Conservation (phyloP, 2,329 filamentous ascomycete species). For the Apiospora marii region DNA sequence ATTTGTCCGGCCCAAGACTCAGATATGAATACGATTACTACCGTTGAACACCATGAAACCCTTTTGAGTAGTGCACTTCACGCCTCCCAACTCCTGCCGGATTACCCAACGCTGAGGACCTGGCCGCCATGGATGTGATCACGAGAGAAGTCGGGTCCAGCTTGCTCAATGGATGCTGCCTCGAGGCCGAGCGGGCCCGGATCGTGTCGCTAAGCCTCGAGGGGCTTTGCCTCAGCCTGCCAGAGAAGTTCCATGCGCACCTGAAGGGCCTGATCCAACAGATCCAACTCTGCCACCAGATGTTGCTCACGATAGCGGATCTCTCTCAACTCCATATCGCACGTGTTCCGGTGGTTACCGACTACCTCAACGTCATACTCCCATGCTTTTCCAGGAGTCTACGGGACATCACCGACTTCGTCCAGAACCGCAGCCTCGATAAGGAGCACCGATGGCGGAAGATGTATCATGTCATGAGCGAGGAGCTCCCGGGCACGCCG, state of each 20-base stretch:
- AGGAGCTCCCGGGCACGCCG: slow-evolving; percentile 58
- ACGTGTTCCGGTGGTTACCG: slow-evolving; percentile 58
- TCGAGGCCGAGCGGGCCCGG: slow-evolving; percentile 62
- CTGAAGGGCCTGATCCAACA: slow-evolving; percentile 57
- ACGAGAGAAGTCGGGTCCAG: slow-evolving; percentile 34
- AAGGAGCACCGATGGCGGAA: slow-evolving; percentile 62
- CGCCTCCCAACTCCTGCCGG: slow-evolving; percentile 8
- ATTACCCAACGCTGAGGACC: slow-evolving; percentile 32
- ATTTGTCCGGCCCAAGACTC: background rate
- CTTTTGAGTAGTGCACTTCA: slow-evolving; percentile 18
- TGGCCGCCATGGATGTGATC: slow-evolving; percentile 28
- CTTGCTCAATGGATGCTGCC: slow-evolving; percentile 60
- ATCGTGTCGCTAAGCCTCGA: slow-evolving; percentile 56
- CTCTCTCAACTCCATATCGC: slow-evolving; percentile 59
- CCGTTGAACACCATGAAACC: slow-evolving; percentile 32
- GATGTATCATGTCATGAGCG: slow-evolving; percentile 64
- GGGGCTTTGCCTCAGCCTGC: slow-evolving; percentile 54
- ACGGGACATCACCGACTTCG: slow-evolving; percentile 59
- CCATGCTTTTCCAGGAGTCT: slow-evolving; percentile 63
- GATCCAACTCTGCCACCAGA: slow-evolving; percentile 51
- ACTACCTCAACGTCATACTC: slow-evolving; percentile 64
- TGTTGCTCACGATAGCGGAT: slow-evolving; percentile 63
- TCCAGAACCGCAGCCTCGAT: slow-evolving; percentile 57
- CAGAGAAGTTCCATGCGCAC: slow-evolving; percentile 54
- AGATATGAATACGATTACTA: slow-evolving; percentile 27